Base-by-base conservation (phyloP, 192 early-diverging fungal species). In the Dissophora globulifera region DNA sequence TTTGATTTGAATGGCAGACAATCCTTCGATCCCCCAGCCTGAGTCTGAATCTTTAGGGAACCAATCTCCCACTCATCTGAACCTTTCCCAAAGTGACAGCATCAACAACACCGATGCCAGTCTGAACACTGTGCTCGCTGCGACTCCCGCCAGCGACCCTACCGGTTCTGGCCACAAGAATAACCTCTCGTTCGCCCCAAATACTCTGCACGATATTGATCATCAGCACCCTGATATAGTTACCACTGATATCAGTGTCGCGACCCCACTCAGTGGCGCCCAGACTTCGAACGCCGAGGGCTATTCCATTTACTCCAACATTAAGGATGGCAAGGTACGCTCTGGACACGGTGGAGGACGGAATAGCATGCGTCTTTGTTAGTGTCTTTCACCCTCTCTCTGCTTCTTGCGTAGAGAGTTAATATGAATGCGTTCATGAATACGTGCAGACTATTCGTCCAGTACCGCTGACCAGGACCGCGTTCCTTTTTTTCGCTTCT, bases 281-380 rank as follows among this genome's bases (percentile, higher is more conserved):
- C 9, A 22, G 12, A 32, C 66, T 7, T 48, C 55, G 25, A 61
- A 47, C 23, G 43, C 47, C 27, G 67, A 69, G 26, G 58, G 67
- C 2, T 69, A 69, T 38, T 69, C 67, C 20, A 69, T 69, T 27
- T 69, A 69, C 32, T 69, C 67, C 41, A 69, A 69, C 51, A 59
- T 69, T 33, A 69, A 69, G 51, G 67, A 69, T 47, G 67, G 67
- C 33, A 69, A 69, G 57, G 67, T 69, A 58, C 43, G 6, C 13
- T 3, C 23, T 31, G 15, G 30, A 33, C 26, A 27, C 26, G 11
- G 20, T 23, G n/a, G n/a, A n/a, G n/a, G n/a, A n/a, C n/a, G n/a
- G n/a, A n/a, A n/a, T n/a, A n/a, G n/a, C n/a, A n/a, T n/a, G n/a
- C n/a, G n/a, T n/a, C n/a, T n/a, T n/a, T n/a, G n/a, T n/a, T n/a